These are phyloP conservation scores for Senecio squalidus DNA, from an alignment of 140 eudicot species.

Conservation along the genomic window DNA sequence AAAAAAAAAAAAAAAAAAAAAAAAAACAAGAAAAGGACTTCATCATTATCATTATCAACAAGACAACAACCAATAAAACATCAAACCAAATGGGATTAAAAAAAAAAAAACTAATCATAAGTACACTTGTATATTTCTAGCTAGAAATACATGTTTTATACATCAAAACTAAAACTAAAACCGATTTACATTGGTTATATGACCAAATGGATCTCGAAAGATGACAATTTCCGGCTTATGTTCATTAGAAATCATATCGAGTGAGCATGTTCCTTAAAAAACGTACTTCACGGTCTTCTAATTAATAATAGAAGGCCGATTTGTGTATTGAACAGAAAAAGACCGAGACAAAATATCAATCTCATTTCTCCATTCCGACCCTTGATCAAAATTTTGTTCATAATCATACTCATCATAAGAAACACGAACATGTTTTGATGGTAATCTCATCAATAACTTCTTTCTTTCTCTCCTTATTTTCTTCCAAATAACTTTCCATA, in stretches of 20 bases:
- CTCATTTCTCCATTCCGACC: conserved; percentile 30
- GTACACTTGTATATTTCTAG: too few species aligned
- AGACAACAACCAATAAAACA: too few species aligned
- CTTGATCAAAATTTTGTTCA: conserved; percentile 41
- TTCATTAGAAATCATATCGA: not conserved
- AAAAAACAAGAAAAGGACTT: too few species aligned
- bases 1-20: too few species aligned
- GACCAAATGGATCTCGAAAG: not conserved
- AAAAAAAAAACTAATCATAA: too few species aligned
- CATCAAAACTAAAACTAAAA: too few species aligned
- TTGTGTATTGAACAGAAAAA: conserved; percentile 23
- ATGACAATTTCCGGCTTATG: not conserved
- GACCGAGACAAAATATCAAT: conserved; percentile 31
- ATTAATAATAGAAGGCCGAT: conserved; percentile 9
- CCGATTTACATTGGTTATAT: too few species aligned
- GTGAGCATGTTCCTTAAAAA: not conserved
- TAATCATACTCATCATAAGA: conserved; percentile 43
- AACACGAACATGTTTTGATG: conserved; percentile 15
- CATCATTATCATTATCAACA: too few species aligned
- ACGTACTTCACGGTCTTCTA: not conserved
- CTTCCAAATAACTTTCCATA: conserved; percentile 37
- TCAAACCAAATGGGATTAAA: too few species aligned
- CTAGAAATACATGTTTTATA: too few species aligned
- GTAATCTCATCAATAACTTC: conserved; percentile 29
- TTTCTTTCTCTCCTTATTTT: conserved; percentile 32